Base-by-base conservation (phyloP, 1,284 basidiomycete genomes). In the Thelephora terrestris region DNA sequence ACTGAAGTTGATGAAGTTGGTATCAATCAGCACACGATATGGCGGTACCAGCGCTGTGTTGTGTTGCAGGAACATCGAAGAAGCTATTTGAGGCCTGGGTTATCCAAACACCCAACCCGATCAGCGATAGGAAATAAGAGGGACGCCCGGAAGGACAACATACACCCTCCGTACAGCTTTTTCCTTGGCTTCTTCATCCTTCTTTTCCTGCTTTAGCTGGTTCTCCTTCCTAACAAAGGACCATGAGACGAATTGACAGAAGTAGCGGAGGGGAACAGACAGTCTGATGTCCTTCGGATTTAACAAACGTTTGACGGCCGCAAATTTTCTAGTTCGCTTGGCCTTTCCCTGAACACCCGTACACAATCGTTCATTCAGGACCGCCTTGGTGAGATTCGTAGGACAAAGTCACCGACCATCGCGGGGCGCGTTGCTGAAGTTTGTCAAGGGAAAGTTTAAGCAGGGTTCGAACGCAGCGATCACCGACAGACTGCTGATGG, bases 1-100 rank as follows among this genome's bases (percentile, higher is more conserved):
- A 55, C 87, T 91, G 65, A 99, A 95, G 64, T 99, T 99, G 76
- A 99, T 98, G 62, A 99, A 99, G 66, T 99, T 99, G 61, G 96
- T 99, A 68, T 99, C 96, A 50, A 99, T 92, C 39, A 99, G 78
- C 9, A 99, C 90, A 23, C 95, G 83, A 64, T 99, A 99, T 0
- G 96, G 96, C 0, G 96, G 96, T 0, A 91, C 94, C 27, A 99
- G 85, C 10, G 94, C 88, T 16, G 89, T 86, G 65, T 99, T 99
- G 65, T 99, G 96, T 20, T 89, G 83, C 51, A 99, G 76, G 75
- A 99, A 99, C 57, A 99, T 77, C 9, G 91, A 92, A 9, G 91
- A 91, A 4, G 91, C 85, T 17, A 89, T 76, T 57, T 85, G 85
- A 6, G 87, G 79, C 44, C 89, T 91, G 60, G 42, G 47, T 17